Base-by-base conservation (phyloP, 192 early-diverging fungal species). In the Anaeromyces robustus region DNA sequence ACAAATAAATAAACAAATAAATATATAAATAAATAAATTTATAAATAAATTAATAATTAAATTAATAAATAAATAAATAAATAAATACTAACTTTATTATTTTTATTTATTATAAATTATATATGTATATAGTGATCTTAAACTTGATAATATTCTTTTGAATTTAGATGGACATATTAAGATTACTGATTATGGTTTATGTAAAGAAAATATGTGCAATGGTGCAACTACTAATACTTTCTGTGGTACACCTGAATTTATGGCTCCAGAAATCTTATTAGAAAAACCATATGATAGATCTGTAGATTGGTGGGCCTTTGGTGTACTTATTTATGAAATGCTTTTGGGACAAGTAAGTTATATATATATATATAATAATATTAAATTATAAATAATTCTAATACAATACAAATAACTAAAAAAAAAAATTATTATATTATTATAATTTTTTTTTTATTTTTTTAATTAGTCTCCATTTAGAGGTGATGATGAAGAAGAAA, bases 401-500 rank as follows among this genome's bases (percentile, higher is more conserved):
- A n/a, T n/a, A n/a, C n/a, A n/a, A n/a, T n/a, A n/a, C n/a, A n/a
- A n/a, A n/a, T n/a, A n/a, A n/a, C n/a, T n/a, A n/a, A n/a, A n/a
- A n/a, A n/a, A n/a, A 34, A 34, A 34, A 7, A 34, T 7, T 34
- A 34, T 34, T 7, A 7, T 34, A 34, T 34, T 34, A 34, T 39
- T 39, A 39, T 39, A 14, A 12, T 12, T 39, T 13, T 39, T 14
- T 78, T 30, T 22, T 83, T 79, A 16, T 22, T 68, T 83, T 78
- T n/a, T 30, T 29, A n/a, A 26, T 83, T 30, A 29, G 31, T 30
- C 94, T 14, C 97, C 97, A 77, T 99, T 99, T 89, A 87, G 91
- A 77, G 96, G 98, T 68, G 95, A 96, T 30, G 94, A 96, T 82
- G 97, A 98, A 84, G 96, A 98, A 81, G 96, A 98, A 87, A 99